Evolutionary conservation across 345 rosid genomes (phyloP), one percentile per base, ranked within the genome.

Genomic region (Linum trigynum): DNA sequence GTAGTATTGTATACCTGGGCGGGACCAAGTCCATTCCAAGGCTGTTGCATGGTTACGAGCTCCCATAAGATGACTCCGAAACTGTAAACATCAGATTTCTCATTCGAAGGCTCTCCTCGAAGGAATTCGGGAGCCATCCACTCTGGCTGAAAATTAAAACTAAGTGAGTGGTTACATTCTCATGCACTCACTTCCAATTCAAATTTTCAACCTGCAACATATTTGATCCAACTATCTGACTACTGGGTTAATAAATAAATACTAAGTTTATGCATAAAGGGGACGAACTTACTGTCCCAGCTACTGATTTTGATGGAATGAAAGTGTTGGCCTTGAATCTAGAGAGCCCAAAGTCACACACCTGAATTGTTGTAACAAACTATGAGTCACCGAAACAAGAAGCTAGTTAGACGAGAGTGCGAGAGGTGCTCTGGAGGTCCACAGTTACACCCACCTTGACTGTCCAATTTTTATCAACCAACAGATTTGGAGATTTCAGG

Each of bases 111-210:
- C 79, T 92, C 98, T 17, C 98, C 98, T 45, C 98, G 85, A 65
- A 92, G 97, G 67, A 92, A 92, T 69, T 92, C 98, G 61, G 98
- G 97, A 77, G 98, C 97, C 98, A 92, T 92, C 98, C 98, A 92
- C 82, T 92, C 98, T 2, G 98, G 96, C 98, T 92, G 88, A 80
- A 82, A 80, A 77, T 59, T 41, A 72, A 86, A 67, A 71, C 50
- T 64, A 69, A 73, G 40, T 74, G 74, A 75, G 9, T 5, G 1
- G 74, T 83, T 61, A 78, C 80, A 69, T 66, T 81, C 64, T 73
- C 78, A 74, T 63, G 63, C 68, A 75, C 76, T 83, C 64, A 73
- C 71, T 65, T 67, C 42, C 48, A 66, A 75, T 64, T 63, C 32
- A 61, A 73, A 61, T 38, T 61, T 65, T 67, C 68, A 39, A 78